phyloP scores from a whole-genome alignment of 2,329 filamentous ascomycete genomes.

The Diaporthe caulivora region DNA sequence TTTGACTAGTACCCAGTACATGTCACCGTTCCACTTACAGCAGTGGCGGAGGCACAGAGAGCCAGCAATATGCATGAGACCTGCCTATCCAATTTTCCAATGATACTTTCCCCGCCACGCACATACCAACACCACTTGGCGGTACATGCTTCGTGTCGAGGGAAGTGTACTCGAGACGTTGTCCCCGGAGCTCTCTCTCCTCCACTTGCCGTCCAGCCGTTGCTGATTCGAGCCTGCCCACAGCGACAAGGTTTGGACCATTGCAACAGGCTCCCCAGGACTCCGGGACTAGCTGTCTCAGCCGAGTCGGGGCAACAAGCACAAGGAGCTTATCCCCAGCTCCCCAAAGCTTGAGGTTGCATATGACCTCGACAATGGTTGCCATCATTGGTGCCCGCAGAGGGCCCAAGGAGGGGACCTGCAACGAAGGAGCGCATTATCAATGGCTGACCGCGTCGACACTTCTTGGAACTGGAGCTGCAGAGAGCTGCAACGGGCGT shows the following conservation, averaged over 20 bases:
- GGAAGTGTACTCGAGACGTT: background rate
- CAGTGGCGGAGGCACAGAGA: background rate
- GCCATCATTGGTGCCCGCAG: constrained; percentile 41
- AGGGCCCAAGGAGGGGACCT: constrained; percentile 34
- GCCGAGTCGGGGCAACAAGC: constrained; percentile 15
- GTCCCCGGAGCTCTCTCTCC: background rate
- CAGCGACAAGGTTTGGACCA: constrained; percentile 17
- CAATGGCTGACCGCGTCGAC: constrained; percentile 19
- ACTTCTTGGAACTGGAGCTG: constrained; percentile 9
- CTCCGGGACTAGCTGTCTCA: constrained; percentile 25
- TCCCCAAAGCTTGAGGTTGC: constrained; percentile 23
- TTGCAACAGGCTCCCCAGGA: constrained; percentile 12
- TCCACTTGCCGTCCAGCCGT: background rate
- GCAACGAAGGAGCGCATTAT: constrained; percentile 22
- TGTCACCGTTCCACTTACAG: background rate
- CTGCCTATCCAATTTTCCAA: background rate
- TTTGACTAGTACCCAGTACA: background rate
- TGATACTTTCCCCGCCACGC: background rate
- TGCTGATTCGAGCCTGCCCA: background rate
- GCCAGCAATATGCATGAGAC: background rate
- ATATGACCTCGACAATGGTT: constrained; percentile 34
- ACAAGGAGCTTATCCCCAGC: constrained; percentile 1
- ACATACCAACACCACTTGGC: background rate
- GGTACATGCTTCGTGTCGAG: background rate
- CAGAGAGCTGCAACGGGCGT: constrained; percentile 33